Percentiles rank a stretch among this genome's conserved stretches.
phyloP scores from a whole-genome alignment of 2,329 filamentous ascomycete genomes.

The Aspergillus bombycis region DNA sequence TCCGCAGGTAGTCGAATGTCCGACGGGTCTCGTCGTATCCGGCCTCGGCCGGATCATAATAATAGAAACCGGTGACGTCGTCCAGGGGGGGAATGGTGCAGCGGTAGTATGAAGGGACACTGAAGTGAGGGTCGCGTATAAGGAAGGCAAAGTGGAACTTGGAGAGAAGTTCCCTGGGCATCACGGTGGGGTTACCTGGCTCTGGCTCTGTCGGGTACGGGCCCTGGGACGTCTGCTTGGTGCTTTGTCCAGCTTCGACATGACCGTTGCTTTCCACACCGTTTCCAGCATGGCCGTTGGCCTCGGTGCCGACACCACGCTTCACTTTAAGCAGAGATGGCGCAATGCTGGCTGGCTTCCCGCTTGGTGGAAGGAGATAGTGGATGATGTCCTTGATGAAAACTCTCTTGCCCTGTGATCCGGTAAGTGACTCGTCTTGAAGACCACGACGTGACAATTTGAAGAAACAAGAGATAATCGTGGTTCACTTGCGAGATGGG shows the following conservation, averaged over 20 bases:
- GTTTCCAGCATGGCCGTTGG: constrained; percentile 24
- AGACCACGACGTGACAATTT: constrained; percentile 9
- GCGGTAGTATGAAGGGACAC: constrained; percentile 91
- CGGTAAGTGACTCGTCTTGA: constrained; percentile 44
- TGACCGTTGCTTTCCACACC: constrained; percentile 11
- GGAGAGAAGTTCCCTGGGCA: constrained; percentile 73
- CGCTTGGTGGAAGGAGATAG: constrained; percentile 79
- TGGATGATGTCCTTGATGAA: constrained; percentile 99
- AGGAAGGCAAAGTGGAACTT: constrained; percentile 94
- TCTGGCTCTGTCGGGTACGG: constrained; percentile 64
- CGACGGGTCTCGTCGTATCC: constrained; percentile 87
- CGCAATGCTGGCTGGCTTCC: constrained; percentile 69
- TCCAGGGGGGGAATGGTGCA: constrained; percentile 89
- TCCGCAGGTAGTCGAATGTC: constrained; percentile 81
- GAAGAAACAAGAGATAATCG: constrained; percentile 5
- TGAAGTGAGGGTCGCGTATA: constrained; percentile 90
- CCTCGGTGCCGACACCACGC: constrained; percentile 61
- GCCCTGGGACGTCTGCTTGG: constrained; percentile 41
- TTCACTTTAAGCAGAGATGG: constrained; percentile 70
- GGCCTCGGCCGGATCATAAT: constrained; percentile 85
- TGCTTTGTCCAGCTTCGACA: constrained; percentile 12
- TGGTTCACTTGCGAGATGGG: background rate
- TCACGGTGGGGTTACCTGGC: constrained; percentile 78
- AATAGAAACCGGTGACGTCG: constrained; percentile 77
- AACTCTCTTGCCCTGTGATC: constrained; percentile 76